Base-by-base conservation (phyloP, 2,329 filamentous ascomycete species). In the Claviceps paspali region DNA sequence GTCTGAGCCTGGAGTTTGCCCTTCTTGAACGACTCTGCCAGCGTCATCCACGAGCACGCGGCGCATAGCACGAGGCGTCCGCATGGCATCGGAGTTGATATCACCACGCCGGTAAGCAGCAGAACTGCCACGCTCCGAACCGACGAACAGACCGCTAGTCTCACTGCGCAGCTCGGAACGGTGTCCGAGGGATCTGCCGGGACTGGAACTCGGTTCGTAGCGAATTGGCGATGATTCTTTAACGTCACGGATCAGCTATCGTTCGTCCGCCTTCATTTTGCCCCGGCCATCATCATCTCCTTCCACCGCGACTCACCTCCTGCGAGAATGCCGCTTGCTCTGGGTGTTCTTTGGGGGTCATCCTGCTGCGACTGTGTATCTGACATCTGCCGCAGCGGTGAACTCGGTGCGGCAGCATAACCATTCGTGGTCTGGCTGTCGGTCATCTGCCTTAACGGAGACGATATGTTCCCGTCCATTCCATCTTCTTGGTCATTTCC, bases 181-280 rank as follows among this genome's bases (percentile, higher is more conserved):
- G 34, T 71, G 66, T 45, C 71, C 62, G 39, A 69, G 59, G 44
- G 64, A 66, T 52, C 74, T 75, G n/a, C 75, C 77, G 19, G 85
- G 84, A 52, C 83, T 93, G 27, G 88, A 94, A 58, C 85, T 94
- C 26, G 85, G 77, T 39, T 84, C 83, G 55, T 95, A 96, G 55
- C 79, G 76, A 47, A 96, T 84, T 1, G 88, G 88, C 1, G 88
- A 96, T 0, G 88, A 96, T 52, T 87, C 88, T 94, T 47, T 12
- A 14, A 27, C 6, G 17, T 11, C 33, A 23, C 14, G 10, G 21
- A 26, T 52, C 27, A 50, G 40, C 36, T 27, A 18, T 22, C 7
- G 21, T 18, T 29, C 18, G 6, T n/a, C 29, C 27, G 26, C 29
- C 12, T 14, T 12, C 5, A 18, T 7, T 9, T 14, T 14, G 12